A percentile compares a stretch with the other conserved stretches of the same genome.
Conservation (phyloP, 164 flowering plant species). For the Berberis vulgaris region DNA sequence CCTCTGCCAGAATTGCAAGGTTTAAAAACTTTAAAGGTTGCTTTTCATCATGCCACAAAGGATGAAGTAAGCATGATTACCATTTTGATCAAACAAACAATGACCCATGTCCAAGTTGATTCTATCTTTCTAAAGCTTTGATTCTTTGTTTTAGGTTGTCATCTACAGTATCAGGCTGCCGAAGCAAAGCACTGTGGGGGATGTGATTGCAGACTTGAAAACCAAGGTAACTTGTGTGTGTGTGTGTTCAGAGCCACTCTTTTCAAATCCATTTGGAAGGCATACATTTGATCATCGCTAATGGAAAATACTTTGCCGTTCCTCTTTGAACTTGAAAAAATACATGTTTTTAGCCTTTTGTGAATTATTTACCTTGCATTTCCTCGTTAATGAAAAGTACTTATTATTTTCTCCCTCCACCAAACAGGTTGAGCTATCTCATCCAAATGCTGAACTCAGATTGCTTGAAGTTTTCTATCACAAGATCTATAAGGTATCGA, state of each 20-base stretch:
- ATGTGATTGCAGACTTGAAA: slow-evolving; percentile 42
- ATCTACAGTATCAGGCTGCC: slow-evolving; percentile 48
- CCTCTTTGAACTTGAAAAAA: not conserved
- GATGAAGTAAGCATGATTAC: slow-evolving; percentile 25
- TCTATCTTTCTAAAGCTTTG: not conserved
- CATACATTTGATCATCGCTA: not conserved
- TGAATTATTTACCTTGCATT: not conserved
- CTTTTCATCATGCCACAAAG: slow-evolving; percentile 34
- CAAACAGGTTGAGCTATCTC: slow-evolving; percentile 52
- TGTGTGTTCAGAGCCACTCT: not conserved
- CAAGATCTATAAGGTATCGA: slow-evolving; percentile 56
- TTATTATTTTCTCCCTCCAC: slow-evolving; percentile 1
- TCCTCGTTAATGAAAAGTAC: not conserved
- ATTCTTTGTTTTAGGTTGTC: slow-evolving; percentile 26
- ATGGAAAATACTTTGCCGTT: not conserved
- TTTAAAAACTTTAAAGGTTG: slow-evolving; percentile 32
- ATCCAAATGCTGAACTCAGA: slow-evolving; percentile 51
- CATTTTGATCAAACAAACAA: not conserved
- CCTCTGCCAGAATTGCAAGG: too few relatives aligned
- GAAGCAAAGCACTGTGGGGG: slow-evolving; percentile 55
- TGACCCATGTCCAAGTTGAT: not conserved
- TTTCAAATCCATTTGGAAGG: too few relatives aligned
- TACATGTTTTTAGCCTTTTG: not conserved
- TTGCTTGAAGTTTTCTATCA: slow-evolving; percentile 61
- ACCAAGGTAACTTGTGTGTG: slow-evolving; percentile 29